Evolutionary conservation across 2,329 filamentous ascomycete genomes (phyloP).

Genomic region (Bimuria novae-zelandiae): DNA sequence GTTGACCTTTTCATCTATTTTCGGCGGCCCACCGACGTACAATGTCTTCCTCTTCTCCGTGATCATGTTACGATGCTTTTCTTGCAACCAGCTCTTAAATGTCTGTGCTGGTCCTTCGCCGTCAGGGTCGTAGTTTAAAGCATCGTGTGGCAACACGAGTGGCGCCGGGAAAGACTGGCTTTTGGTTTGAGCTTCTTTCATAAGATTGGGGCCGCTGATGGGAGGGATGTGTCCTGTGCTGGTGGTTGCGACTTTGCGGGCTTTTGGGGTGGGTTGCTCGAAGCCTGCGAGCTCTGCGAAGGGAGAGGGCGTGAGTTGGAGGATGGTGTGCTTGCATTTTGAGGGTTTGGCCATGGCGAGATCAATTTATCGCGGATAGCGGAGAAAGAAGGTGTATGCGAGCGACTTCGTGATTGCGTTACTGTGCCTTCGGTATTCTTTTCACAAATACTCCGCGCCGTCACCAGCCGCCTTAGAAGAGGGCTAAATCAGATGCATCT

Average conservation of each 20-base stretch:
- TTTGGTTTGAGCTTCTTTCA: constrained; percentile 3
- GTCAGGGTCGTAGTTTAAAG: constrained; percentile 58
- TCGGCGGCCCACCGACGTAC: constrained; percentile 59
- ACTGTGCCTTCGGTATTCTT: too few relatives aligned
- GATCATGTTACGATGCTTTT: constrained; percentile 53
- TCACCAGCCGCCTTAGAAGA: too few relatives aligned
- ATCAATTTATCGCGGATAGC: too few relatives aligned
- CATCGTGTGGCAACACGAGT: constrained; percentile 63
- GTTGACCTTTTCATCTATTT: constrained; percentile 41
- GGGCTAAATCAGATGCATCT: too few relatives aligned
- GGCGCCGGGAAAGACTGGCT: constrained; percentile 59
- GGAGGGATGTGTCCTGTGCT: constrained; percentile 10
- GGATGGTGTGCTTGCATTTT: constrained; percentile 13
- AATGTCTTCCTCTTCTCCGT: constrained; percentile 54
- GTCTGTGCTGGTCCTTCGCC: constrained; percentile 56
- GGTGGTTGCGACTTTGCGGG: constrained; percentile 29
- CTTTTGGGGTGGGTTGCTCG: constrained; percentile 26
- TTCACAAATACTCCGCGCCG: too few relatives aligned
- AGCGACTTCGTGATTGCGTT: too few relatives aligned
- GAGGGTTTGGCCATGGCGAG: background rate
- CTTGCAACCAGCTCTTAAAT: constrained; percentile 56
- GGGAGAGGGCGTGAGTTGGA: constrained; percentile 34
- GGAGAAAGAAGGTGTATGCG: too few relatives aligned
- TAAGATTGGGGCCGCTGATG: background rate
- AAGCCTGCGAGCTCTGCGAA: constrained; percentile 45